These are phyloP conservation scores for Cymbopogon citratus DNA, from an alignment of 176 grass and related monocot genomes.

Conservation along the genomic window DNA sequence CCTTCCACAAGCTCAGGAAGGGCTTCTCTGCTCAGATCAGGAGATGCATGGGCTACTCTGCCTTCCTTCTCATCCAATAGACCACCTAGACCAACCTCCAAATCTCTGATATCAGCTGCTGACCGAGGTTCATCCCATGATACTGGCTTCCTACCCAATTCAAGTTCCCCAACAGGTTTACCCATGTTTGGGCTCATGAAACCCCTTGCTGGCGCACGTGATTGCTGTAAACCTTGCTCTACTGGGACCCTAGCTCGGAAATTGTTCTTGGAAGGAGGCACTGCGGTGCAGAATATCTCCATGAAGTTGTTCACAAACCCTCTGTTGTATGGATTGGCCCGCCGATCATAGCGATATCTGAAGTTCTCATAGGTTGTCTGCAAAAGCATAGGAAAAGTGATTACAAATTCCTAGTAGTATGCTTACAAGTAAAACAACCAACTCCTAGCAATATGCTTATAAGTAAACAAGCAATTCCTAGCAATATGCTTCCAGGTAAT, in stretches of 20 bases:
- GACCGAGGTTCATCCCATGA: slow-evolving; percentile 85
- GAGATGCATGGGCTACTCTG: slow-evolving; percentile 52
- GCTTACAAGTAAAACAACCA: slow-evolving; percentile 15
- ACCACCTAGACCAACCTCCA: slow-evolving; percentile 54
- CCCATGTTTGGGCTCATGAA: slow-evolving; percentile 99
- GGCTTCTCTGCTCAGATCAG: slow-evolving; percentile 53
- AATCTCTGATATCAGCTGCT: slow-evolving; percentile 62
- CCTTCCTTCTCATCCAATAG: slow-evolving; percentile 76
- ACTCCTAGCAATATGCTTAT: slow-evolving; percentile 2
- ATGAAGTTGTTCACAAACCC: slow-evolving; percentile 67
- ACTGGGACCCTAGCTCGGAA: slow-evolving; percentile 62
- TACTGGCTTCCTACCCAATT: slow-evolving; percentile 75
- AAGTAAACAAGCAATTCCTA: slow-evolving; percentile 12
- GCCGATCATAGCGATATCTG: slow-evolving; percentile 74
- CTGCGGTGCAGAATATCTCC: slow-evolving; percentile 69
- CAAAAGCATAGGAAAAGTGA: slow-evolving; percentile 4
- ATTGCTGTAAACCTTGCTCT: slow-evolving; percentile 56
- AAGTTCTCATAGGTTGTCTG: slow-evolving; percentile 98
- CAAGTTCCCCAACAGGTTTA: slow-evolving; percentile 67
- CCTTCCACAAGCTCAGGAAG: slow-evolving; percentile 50
- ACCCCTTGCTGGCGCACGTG: slow-evolving; percentile 38
- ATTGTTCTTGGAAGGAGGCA: slow-evolving; percentile 90
- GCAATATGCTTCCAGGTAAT: slow-evolving; percentile 1
- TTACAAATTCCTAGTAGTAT: neutral
- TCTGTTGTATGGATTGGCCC: slow-evolving; percentile 76